Base-by-base conservation (phyloP, 2,329 filamentous ascomycete genomes). In the Aspergillus sp. region DNA sequence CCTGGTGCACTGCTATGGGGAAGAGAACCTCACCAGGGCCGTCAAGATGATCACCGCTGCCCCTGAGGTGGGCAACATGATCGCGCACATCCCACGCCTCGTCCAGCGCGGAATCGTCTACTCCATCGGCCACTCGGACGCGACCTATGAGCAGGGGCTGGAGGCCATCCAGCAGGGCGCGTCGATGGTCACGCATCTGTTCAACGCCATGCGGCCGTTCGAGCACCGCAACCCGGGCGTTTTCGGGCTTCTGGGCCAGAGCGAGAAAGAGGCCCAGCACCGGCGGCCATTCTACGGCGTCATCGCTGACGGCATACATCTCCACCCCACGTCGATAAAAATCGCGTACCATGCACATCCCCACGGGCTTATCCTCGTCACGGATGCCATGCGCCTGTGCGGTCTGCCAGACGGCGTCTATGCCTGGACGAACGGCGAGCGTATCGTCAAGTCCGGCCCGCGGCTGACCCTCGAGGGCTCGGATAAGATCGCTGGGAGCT, bases 211-310 rank as follows among this genome's bases (percentile, higher is more conserved):
- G 89, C 79, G 83, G 1, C 88, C 88, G 9, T 80, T 94, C 43
- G 87, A 93, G 65, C 88, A 96, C 73, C 85, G 90, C 48, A 89
- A 95, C 66, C 89, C 90, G 0, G 89, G 89, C 34, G 82, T 95
- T 57, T 94, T 94, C 63, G 90, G 90, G 29, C 80, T 94, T 0
- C 72, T 96, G 9, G 88, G 89, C 49, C 78, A 79, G 51, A 77
- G 77, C 6, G 78, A 83, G 54, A 62, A 51, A 19, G 19, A 19
- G 19, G 19, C 19, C 19, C 19, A 19, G 51, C 36, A 39, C 27
- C 61, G 47, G 8, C 69, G 64, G 44, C 89, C 89, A 0, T 95
- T 79, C 66, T 96, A 91, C 64, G 90, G 90, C 48, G 80, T 95
- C 59, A 95, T 96, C 50, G 81, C 87, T 3, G 90, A 96, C 62